Percentiles rank a stretch among this genome's conserved stretches.
phyloP scores from a whole-genome alignment of 2,329 filamentous ascomycete genomes.

The Trichoderma polysporum region DNA sequence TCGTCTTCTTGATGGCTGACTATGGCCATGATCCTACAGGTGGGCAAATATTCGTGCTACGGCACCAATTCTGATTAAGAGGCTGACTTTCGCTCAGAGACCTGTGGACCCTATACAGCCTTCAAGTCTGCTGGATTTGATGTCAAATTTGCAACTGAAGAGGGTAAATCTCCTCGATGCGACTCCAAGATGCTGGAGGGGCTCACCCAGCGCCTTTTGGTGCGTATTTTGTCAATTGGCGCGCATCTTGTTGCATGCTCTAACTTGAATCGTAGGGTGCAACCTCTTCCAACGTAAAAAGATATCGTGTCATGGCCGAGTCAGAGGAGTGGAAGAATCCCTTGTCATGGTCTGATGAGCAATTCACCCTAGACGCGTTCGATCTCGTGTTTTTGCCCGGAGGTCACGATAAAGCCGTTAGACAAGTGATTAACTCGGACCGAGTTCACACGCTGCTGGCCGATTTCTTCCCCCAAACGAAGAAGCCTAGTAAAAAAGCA shows the following conservation, averaged over 20 bases:
- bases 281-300: constrained; percentile 38
- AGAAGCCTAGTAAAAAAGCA: constrained; percentile 44
- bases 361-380: constrained; percentile 46
- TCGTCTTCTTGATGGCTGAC: constrained; percentile 52
- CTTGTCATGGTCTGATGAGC: constrained; percentile 44
- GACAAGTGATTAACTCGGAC: constrained; percentile 51
- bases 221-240: constrained; percentile 28
- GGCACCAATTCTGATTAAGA: not conserved
- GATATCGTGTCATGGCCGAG: constrained; percentile 45
- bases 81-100: constrained; percentile 38
- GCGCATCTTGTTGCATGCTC: not conserved
- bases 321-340: constrained; percentile 45
- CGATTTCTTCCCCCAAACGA: constrained; percentile 49
- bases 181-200: constrained; percentile 51
- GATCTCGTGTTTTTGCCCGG: constrained; percentile 52
- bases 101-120: constrained; percentile 47
- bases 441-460: constrained; percentile 45
- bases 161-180: constrained; percentile 46
- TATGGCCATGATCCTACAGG: constrained; percentile 57
- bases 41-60: constrained; percentile 24
- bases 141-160: constrained; percentile 51
- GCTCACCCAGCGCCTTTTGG: constrained; percentile 49
- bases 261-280: constrained; percentile 40
- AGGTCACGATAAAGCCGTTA: constrained; percentile 53
- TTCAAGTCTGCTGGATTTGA: constrained; percentile 50